A percentile compares a stretch with the other conserved stretches of the same genome.
Conservation (phyloP, 495 filamentous ascomycete genomes). For the Coniosporium apollinis region DNA sequence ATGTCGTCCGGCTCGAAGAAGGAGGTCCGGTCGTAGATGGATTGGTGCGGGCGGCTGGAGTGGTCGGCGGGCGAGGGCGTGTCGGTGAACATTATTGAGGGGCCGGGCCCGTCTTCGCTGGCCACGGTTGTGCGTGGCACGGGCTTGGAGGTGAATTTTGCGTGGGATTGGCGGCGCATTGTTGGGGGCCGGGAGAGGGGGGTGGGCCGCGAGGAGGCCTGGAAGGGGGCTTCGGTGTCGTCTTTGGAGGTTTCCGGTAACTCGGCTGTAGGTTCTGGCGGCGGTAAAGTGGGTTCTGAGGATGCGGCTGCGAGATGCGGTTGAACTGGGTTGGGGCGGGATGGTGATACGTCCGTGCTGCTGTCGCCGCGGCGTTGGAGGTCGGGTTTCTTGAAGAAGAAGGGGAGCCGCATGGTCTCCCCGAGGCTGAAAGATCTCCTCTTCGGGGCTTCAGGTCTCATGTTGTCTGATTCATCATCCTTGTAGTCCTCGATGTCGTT, state of each 20-base stretch:
- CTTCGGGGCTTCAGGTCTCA: not conserved
- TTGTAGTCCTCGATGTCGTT: constrained; percentile 30
- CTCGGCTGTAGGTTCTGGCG: too few relatives aligned
- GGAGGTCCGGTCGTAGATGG: constrained; percentile 40
- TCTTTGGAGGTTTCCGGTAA: not conserved
- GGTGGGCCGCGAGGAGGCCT: constrained; percentile 22
- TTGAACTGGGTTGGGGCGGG: too few relatives aligned
- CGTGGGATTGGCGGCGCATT: constrained; percentile 24
- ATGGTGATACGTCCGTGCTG: too few relatives aligned
- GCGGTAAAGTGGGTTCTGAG: too few relatives aligned
- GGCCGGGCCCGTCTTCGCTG: constrained; percentile 43
- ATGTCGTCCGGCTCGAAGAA: too few relatives aligned
- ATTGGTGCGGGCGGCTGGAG: constrained; percentile 21
- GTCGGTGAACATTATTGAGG: constrained; percentile 65
- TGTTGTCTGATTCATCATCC: constrained; percentile 1
- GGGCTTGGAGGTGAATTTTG: constrained; percentile 55
- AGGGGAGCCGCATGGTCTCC: too few relatives aligned
- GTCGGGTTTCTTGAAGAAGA: too few relatives aligned
- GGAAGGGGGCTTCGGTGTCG: constrained; percentile 8
- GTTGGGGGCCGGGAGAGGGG: constrained; percentile 34
- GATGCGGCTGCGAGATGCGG: too few relatives aligned
- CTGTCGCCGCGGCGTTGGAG: too few relatives aligned
- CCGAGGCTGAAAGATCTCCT: not conserved
- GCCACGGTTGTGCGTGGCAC: constrained; percentile 56
- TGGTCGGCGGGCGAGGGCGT: constrained; percentile 23